Evolutionary conservation across 2,329 filamentous ascomycete species (phyloP).

Genomic region (Leptographium radiaticola): DNA sequence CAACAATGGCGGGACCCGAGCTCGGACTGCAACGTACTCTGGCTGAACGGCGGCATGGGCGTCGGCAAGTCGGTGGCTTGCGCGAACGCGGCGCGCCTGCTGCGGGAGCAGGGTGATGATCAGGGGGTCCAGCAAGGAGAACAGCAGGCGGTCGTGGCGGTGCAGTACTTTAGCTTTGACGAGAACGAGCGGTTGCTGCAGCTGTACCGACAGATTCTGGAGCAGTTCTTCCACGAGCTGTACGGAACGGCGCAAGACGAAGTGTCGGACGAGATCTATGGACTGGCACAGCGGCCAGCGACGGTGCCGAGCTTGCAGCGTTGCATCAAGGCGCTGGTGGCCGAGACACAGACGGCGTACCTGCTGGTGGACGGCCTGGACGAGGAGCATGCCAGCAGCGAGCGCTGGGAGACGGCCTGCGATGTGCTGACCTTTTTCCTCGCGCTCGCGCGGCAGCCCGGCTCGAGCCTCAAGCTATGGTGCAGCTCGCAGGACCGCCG

Average conservation of each 20-base stretch:
- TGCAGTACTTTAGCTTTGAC: constrained; percentile 2
- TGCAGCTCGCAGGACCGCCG: constrained; percentile 1
- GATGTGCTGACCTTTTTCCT: not conserved
- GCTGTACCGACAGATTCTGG: not conserved
- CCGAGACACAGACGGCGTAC: not conserved
- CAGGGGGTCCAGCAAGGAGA: too few species aligned
- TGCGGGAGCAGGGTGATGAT: not conserved
- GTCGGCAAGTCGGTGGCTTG: not conserved
- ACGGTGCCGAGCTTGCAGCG: not conserved
- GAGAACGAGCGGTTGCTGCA: not conserved
- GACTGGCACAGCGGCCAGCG: not conserved
- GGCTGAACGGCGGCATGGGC: not conserved
- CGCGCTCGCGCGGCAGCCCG: not conserved
- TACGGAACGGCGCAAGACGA: not conserved
- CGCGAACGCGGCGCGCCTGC: not conserved
- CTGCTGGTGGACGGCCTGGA: constrained; percentile 1
- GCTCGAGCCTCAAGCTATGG: not conserved
- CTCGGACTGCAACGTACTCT: not conserved
- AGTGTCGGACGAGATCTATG: not conserved
- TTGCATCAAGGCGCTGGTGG: not conserved
- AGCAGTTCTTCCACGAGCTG: not conserved
- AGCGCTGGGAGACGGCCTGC: not conserved
- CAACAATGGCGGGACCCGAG: not conserved
- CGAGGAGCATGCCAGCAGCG: not conserved
- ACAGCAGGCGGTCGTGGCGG: not conserved